These are phyloP conservation scores for Acacia concinna DNA, from an alignment of 331 rosid genomes.

Conservation along the genomic window DNA sequence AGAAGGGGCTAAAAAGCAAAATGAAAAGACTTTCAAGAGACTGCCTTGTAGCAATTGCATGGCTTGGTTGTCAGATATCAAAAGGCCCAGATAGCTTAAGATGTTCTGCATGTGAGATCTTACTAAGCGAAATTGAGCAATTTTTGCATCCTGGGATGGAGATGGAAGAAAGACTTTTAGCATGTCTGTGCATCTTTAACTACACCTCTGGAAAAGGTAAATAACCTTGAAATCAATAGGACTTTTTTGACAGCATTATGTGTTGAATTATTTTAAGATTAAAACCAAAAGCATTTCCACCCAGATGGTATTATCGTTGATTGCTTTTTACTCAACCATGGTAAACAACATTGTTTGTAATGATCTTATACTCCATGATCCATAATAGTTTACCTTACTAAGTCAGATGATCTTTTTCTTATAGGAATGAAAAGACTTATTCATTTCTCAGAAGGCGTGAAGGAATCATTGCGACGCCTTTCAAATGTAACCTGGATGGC, in stretches of 20 bases:
- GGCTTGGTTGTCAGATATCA: conserved; percentile 81
- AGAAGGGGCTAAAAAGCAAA: conserved; percentile 61
- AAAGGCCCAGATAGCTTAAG: conserved; percentile 54
- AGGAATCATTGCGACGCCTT: conserved; percentile 75
- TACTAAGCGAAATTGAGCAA: conserved; percentile 63
- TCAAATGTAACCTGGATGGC: conserved; percentile 79
- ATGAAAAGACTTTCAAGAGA: conserved; percentile 61
- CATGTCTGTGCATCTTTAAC: conserved; percentile 72
- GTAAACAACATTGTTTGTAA: conserved; percentile 3
- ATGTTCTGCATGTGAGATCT: conserved; percentile 61
- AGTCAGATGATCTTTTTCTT: conserved; percentile 16
- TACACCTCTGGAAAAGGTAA: conserved; percentile 84
- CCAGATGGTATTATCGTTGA: not conserved
- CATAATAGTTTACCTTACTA: conserved; percentile 14
- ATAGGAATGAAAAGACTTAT: conserved; percentile 70
- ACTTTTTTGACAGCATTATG: not conserved
- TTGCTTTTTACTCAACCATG: not conserved
- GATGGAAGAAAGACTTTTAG: conserved; percentile 75
- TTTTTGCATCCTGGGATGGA: conserved; percentile 77
- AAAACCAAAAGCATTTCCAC: not conserved
- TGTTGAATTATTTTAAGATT: not conserved
- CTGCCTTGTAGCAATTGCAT: conserved; percentile 62
- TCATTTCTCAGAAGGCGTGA: conserved; percentile 78
- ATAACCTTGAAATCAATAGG: conserved; percentile 7
- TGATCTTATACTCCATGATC: conserved; percentile 12